Evolutionary conservation across 257 asterid species (phyloP), one percentile per base, ranked within the genome.

Genomic region (Przewalskia tangutica): DNA sequence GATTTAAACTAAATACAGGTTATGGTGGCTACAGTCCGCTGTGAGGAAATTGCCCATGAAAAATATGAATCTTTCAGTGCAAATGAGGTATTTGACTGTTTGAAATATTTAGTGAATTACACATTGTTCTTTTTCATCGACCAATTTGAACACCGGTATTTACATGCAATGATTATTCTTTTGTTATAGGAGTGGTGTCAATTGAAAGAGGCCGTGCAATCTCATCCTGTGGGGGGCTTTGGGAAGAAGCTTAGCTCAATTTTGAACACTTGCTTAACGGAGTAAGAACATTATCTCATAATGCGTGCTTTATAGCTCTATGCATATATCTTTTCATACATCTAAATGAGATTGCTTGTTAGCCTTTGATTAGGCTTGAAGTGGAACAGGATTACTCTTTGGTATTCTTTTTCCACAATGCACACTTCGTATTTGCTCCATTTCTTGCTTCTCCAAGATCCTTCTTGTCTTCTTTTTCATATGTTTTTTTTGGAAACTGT

Each of bases 1-100:
- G 73, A 81, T 76, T 18, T 18, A 67, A 59, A 86, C 62, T 71
- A 70, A 77, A 62, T 82, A 53, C 84, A 91, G 95, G 92, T 90
- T 75, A 90, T 90, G 95, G 93, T 91, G 82, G 95, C 95, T 50
- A 91, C 95, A 58, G 95, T 90, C 67, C 95, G 93, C n/a, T 91
- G 95, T 86, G 95, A 91, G 82, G 95, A 90, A 85, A 91, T 91
- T 53, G 88, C 90, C 62, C 88, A 90, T 82, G 93, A 91, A 50
- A 91, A 91, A 81, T 88, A 87, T 81, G 86, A 89, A 54, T 82
- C 88, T 36, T 90, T 91, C 86, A 73, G 81, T 63, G 86, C 42
- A 77, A 91, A 90, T 67, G 92, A 89, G 93, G 95, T 91, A 84
- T n/a, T 73, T 63, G 77, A 64, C 10, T 64, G 73, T 13, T 70